Base-by-base conservation (phyloP, 208 protist genomes). In the Trypanosoma scelopori region DNA sequence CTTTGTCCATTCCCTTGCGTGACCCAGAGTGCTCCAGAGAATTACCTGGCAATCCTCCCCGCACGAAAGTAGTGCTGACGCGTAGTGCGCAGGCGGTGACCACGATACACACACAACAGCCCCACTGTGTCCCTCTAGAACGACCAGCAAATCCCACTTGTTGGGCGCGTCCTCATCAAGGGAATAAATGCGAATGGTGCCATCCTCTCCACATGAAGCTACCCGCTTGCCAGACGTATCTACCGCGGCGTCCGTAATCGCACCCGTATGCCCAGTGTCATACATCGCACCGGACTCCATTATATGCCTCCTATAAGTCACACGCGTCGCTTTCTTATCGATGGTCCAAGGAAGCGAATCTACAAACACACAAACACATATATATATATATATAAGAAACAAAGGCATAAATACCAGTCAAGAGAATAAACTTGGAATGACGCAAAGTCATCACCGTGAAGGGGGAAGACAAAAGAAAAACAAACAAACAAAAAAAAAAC, bases 31-130 rank as follows among this genome's bases (percentile, higher is more conserved):
- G 49, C 74, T 76, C 82, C 82, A 94, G 4, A 94, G 71, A 23
- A 69, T 63, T 37, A 91, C 80, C 61, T 85, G 71, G 20, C 49
- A 55, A 1, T 71, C 69, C 35, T 84, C 76, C 12, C 78, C 81
- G 67, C 89, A 95, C 7, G 82, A 83, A 11, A 90, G 71, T 4
- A 93, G 49, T 9, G 83, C 82, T 13, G 76, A 62, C 41, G 60
- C 53, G 68, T 92, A 90, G 55, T 83, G 82, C 12, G 72, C 70
- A 0, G 71, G 48, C 4, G 89, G 87, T 1, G 87, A 85, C 87
- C 91, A 96, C n/a, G 91, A 76, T 1, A 96, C 64, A 42, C 84
- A 81, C 52, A 77, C 63, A 37, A 92, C 82, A 0, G 78, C 46
- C 2, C 81, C 83, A n/a, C 68, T 73, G 50, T 79, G 66, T 30